These are phyloP conservation scores for Comarum palustre DNA, from an alignment of 306 rosid genomes.

Conservation along the genomic window DNA sequence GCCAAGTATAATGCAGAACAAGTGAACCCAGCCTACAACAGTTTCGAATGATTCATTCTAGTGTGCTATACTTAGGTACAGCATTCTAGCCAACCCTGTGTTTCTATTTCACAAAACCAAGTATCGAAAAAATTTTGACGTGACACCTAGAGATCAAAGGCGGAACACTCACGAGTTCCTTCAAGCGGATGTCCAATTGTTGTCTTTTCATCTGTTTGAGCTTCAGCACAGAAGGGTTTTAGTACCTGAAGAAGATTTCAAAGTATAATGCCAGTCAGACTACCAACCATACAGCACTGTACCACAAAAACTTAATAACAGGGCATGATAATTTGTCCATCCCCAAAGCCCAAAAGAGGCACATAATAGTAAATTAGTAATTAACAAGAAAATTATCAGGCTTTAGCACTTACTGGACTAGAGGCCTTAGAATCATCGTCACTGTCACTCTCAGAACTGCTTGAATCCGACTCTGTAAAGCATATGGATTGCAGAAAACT, in stretches of 20 bases:
- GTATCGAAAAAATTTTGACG: background rate
- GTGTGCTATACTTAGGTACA: background rate
- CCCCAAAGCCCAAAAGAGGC: background rate
- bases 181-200: constrained; percentile 42
- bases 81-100: background rate
- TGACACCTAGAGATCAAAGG: background rate
- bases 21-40: background rate
- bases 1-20: background rate
- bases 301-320: background rate
- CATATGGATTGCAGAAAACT: constrained; percentile 19
- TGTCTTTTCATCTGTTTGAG: constrained; percentile 43
- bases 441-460: constrained; percentile 55
- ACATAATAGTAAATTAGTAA: background rate
- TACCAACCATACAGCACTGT: background rate
- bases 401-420: constrained; percentile 39
- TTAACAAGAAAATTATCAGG: constrained; percentile 3
- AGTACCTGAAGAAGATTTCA: constrained; percentile 44
- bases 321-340: constrained; percentile 2
- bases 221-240: constrained; percentile 40
- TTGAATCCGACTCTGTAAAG: constrained; percentile 53
- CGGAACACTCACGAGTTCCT: constrained; percentile 62
- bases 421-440: constrained; percentile 38
- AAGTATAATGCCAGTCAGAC: constrained; percentile 1
- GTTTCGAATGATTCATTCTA: background rate
- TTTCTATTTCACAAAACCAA: background rate